Base-by-base conservation (phyloP, 75 land plant genomes). In the Pinus tabuliformis region DNA sequence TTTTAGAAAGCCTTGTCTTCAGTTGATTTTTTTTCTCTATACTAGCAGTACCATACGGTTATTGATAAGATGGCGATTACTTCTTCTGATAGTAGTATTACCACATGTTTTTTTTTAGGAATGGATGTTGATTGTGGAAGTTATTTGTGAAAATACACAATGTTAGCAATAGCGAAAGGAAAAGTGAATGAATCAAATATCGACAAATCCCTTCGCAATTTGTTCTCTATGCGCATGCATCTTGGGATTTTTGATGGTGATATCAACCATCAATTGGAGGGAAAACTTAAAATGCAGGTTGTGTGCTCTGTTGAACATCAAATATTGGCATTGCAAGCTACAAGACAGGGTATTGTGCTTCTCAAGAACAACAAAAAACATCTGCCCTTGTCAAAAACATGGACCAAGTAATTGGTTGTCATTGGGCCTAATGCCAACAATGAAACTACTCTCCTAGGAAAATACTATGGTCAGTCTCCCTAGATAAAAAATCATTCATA, bases 311-410 rank as follows among this genome's bases (percentile, higher is more conserved):
- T 76, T 11, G 78, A 83, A 21, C 99, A 96, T 85, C 86, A 79
- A 76, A 77, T 76, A 5, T 82, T 96, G 42, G 91, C 99, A 30
- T 80, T 94, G 57, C 95, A 96, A 75, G 94, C 97, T 45, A 97
- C 97, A 30, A 84, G 83, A 72, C 98, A 94, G 71, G 97, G 97
- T 7, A 85, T 92, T 52, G 99, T 96, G 21, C 95, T 96, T 54
- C 64, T 96, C 57, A 96, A 96, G 81, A 96, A 96, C 78, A 83
- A 77, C 21, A 75, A 72, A 3, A 80, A 75, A 21, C 77, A 83
- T 39, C 77, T 97, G 58, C 99, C 99, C 18, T 70, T 95, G 22
- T 24, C 77, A 5, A 80, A 74, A 56, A 68, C 59, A 56, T 11
- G 54, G 7, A 66, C 88, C 7, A 22, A 57, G 14, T 88, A 88